phyloP scores from a whole-genome alignment of 768 basidiomycete species.

The Xerocomus potaroensis region DNA sequence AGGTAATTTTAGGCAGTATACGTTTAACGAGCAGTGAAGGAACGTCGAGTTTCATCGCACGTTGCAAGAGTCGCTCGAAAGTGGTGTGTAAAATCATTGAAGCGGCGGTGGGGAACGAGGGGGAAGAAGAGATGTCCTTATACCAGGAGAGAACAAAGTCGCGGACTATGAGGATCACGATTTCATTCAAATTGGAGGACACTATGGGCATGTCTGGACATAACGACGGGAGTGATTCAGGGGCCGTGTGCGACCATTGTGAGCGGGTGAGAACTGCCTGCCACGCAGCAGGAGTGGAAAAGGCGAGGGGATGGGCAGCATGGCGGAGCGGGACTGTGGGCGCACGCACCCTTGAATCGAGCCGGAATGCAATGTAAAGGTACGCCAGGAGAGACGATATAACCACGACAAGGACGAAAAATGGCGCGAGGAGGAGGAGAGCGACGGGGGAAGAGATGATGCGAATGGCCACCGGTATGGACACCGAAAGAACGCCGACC shows the following conservation, averaged over 20 bases:
- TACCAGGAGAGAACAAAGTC: constrained; percentile 95
- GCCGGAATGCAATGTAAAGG: constrained; percentile 52
- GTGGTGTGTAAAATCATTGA: constrained; percentile 69
- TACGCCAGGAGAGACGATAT: constrained; percentile 50
- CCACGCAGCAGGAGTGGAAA: constrained; percentile 94
- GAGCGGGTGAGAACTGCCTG: constrained; percentile 84
- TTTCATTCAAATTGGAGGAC: constrained; percentile 71
- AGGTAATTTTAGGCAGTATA: constrained; percentile 83
- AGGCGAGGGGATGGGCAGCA: constrained; percentile 71
- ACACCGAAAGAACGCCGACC: constrained; percentile 53
- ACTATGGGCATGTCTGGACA: constrained; percentile 60
- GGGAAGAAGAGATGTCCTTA: constrained; percentile 75
- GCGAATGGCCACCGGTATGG: constrained; percentile 51
- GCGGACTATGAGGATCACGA: constrained; percentile 74
- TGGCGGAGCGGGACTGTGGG: constrained; percentile 39
- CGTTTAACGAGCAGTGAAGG: constrained; percentile 75
- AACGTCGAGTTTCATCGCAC: constrained; percentile 60
- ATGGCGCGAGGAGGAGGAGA: constrained; percentile 60
- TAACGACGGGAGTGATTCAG: constrained; percentile 64
- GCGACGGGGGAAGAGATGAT: constrained; percentile 63
- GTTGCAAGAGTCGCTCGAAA: constrained; percentile 52
- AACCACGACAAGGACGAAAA: constrained; percentile 46
- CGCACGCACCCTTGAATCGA: constrained; percentile 45
- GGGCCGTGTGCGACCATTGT: constrained; percentile 79
- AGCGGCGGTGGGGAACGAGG: constrained; percentile 84